These are phyloP conservation scores for Nitzschia palea DNA, from an alignment of 108 stramenopile genomes.

Conservation along the genomic window DNA sequence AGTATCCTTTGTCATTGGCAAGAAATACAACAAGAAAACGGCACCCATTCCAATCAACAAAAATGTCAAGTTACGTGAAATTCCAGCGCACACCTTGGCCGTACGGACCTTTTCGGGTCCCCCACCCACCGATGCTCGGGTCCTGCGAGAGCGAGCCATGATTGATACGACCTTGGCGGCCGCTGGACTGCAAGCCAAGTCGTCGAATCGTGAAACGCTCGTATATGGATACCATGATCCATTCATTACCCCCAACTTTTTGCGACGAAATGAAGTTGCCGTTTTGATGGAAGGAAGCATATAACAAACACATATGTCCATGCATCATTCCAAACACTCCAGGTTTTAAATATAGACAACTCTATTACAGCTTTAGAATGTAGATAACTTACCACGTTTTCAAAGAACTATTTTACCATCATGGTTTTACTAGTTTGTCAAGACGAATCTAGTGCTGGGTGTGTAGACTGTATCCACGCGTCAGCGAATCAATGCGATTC, in stretches of 20 bases:
- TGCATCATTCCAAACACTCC: no score
- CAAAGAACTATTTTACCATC: no score
- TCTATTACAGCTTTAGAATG: no score
- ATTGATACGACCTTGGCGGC: conserved; percentile 35
- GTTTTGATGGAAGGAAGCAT: conserved; percentile 48
- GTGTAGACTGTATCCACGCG: no score
- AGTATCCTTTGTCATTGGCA: conserved; percentile 67
- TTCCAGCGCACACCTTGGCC: conserved; percentile 54
- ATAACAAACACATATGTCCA: no score
- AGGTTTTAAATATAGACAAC: no score
- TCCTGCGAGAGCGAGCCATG: conserved; percentile 33
- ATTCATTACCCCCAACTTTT: conserved; percentile 62
- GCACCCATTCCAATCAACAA: conserved; percentile 53
- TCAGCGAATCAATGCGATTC: no score
- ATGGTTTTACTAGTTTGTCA: no score
- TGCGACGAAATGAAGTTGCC: conserved; percentile 64
- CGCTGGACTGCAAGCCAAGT: conserved; percentile 35
- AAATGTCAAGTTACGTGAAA: conserved; percentile 37
- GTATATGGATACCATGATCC: conserved; percentile 78
- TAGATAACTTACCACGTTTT: no score
- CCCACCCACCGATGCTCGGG: conserved; percentile 54
- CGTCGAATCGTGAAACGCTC: conserved; percentile 41
- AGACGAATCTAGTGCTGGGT: no score
- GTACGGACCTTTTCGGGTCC: conserved; percentile 54
- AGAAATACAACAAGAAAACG: conserved; percentile 55